These are phyloP conservation scores for Kwoniella pini DNA, from an alignment of 768 basidiomycete genomes.

Conservation along the genomic window DNA sequence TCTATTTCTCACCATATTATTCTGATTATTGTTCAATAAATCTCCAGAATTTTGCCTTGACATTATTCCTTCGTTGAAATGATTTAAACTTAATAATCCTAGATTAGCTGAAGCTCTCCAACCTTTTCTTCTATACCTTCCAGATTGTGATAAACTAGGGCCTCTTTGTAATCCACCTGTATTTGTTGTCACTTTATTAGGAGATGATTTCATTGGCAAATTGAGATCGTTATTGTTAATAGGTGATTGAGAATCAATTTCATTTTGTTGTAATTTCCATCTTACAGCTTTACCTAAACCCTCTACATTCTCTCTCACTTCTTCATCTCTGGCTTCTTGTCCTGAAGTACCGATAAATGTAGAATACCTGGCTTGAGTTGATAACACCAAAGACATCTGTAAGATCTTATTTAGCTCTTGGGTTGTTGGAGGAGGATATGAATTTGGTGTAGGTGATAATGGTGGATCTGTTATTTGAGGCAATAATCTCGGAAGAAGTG, in stretches of 20 bases:
- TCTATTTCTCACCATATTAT: background rate
- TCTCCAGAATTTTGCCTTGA: constrained; percentile 21
- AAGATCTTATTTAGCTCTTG: constrained; percentile 45
- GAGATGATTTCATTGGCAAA: constrained; percentile 8
- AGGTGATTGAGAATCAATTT: constrained; percentile 5
- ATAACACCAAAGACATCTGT: constrained; percentile 50
- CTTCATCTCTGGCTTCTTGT: constrained; percentile 28
- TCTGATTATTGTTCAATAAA: background rate
- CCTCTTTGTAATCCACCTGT: constrained; percentile 22
- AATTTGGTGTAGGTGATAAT: constrained; percentile 2
- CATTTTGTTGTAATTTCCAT: constrained; percentile 22
- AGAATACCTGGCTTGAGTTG: constrained; percentile 48
- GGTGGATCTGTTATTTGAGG: constrained; percentile 26
- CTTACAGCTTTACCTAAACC: constrained; percentile 35
- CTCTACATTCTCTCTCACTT: constrained; percentile 40
- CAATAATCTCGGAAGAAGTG: constrained; percentile 42
- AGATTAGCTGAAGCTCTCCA: constrained; percentile 37
- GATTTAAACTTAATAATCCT: constrained; percentile 10
- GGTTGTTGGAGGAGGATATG: constrained; percentile 22
- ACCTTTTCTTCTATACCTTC: constrained; percentile 36
- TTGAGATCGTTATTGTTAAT: background rate
- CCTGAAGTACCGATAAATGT: constrained; percentile 32
- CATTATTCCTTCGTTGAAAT: constrained; percentile 4
- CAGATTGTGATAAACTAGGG: constrained; percentile 31
- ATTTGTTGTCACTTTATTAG: background rate